These are phyloP conservation scores for Tagetes patula DNA, from an alignment of 129 eudicot species.

Conservation along the genomic window DNA sequence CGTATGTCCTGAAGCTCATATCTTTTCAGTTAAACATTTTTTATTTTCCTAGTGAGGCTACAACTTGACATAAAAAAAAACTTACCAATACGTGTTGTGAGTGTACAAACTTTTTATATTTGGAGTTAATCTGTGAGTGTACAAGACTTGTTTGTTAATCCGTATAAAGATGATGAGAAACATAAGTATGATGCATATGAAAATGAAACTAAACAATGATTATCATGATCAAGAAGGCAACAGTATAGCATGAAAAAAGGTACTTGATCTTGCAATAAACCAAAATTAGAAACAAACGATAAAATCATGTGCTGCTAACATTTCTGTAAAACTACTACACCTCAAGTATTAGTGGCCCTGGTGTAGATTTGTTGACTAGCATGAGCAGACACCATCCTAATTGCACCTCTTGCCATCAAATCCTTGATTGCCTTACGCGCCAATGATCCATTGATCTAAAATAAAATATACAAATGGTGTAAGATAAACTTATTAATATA, in stretches of 20 bases:
- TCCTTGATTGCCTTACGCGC: slow-evolving; percentile 83
- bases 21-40: no score
- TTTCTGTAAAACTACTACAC: slow-evolving; percentile 22
- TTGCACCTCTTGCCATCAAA: slow-evolving; percentile 79
- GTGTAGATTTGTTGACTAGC: slow-evolving; percentile 79
- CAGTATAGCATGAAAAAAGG: slow-evolving; percentile 11
- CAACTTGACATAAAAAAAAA: no score
- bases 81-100: no score
- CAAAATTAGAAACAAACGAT: slow-evolving; percentile 27
- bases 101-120: no score
- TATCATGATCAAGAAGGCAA: slow-evolving; percentile 19
- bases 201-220: background rate
- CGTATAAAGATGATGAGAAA: background rate
- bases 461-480: slow-evolving; percentile 16
- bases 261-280: slow-evolving; percentile 27
- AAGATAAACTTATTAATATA: background rate
- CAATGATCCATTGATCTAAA: slow-evolving; percentile 75
- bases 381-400: slow-evolving; percentile 74
- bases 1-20: no score
- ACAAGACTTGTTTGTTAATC: no score
- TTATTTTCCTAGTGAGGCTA: no score
- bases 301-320: slow-evolving; percentile 17
- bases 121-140: no score
- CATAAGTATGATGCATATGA: background rate
- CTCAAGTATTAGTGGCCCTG: slow-evolving; percentile 73